Base-by-base conservation (phyloP, 108 stramenopile genomes). In the Ochromonas danica region DNA sequence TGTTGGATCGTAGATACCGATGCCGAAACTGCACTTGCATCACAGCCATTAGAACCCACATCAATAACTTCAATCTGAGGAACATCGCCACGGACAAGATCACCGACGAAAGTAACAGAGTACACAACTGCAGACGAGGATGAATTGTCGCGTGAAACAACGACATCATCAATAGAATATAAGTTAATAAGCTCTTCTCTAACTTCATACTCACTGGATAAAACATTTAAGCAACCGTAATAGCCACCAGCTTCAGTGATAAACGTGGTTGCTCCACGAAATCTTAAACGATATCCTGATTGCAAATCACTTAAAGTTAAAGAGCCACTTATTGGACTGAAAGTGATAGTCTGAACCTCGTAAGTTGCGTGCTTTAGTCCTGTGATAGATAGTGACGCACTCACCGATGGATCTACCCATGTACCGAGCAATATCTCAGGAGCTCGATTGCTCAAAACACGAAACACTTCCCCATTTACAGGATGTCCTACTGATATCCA, bases 401-500 rank as follows among this genome's bases (percentile, higher is more conserved):
- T 57, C 40, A 81, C 78, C 35, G 57, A 61, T 25, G 90, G 79
- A 62, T 90, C 90, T 0, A 83, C 83, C 0, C 43, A 63, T 38
- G 75, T 70, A 22, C 84, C 80, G 17, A 90, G 85, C 39, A 87
- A 87, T 61, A 89, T 67, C 28, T 78, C 62, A 25, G 61, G 43
- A 38, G 86, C 86, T 0, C 39, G 40, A 77, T 87, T 82, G 51
- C 88, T 86, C 36, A 87, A 88, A 51, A 92, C 84, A 60, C 90
- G 87, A 71, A 91, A 92, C 1, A 88, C 87, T 71, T 90, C 88
- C 17, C 92, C 92, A 1, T 31, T 62, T 0, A 61, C 71, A 1
- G 91, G 91, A 45, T 92, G 90, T 0, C 92, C 92, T 1, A 92
- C 85, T 35, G 88, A 82, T 28, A 92, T 61, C 71, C 85, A 72